Evolutionary conservation across 495 filamentous ascomycete genomes (phyloP), one percentile per base, ranked within the genome.

Genomic region (Penicillium antarcticum): DNA sequence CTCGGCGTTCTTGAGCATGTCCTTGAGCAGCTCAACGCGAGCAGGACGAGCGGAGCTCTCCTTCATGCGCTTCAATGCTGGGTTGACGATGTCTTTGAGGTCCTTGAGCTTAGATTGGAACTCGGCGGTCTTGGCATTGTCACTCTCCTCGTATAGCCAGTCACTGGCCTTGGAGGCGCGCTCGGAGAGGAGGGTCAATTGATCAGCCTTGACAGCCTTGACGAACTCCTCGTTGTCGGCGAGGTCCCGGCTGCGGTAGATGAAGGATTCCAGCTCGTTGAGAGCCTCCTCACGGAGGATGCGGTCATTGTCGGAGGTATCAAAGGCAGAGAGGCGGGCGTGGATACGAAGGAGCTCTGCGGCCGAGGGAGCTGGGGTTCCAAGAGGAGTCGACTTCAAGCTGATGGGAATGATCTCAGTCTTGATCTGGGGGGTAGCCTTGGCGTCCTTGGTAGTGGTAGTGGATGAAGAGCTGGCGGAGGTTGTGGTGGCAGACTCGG

Each of bases 261-360:
- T 95, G 67, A 88, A 96, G n/a, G 80, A 83, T 67, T 99, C 94
- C 21, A 99, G 82, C 58, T 87, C 85, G 72, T 99, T 99, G 23
- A 96, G 73, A 9, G 88, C 80, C 68, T 96, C 94, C 65, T 96
- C 92, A 29, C 92, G 86, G 38, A 83, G 73, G 36, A 83, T 69
- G 24, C 91, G 88, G 5, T 86, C 79, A 39, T 75, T 74, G 70
- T 99, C 94, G 1, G 89, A 97, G 18, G 80, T 74, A 56, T 91
- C 91, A 52, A 97, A 95, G 2, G 88, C 85, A 58, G 80, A 72
- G 42, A 97, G 77, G 19, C 89, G 84, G 47, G 82, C 76, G 60
- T 85, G 85, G 67, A 91, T 84, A 8, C 84, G 79, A 23, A 71
- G 70, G 16, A 90, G 58, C 47, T 89, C 83, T 40, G 77, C 64